Evolutionary conservation across 257 asterid genomes (phyloP), one percentile per base, ranked within the genome.

Genomic region (Craterostigma plantagineum): DNA sequence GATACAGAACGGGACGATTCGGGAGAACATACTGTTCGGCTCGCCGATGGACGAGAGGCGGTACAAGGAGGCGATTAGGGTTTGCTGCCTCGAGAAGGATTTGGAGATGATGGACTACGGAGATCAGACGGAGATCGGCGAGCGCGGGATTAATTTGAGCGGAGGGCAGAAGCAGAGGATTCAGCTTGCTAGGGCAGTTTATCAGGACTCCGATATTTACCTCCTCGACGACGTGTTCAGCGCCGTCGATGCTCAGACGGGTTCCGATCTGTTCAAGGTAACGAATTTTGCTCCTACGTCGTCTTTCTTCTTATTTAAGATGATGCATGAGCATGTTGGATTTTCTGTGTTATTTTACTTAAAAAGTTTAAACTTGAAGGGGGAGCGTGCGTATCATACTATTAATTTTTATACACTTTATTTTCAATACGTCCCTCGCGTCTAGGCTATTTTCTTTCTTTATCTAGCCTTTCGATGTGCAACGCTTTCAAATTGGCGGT

Each of bases 161-260:
- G 99, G 99, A n/a, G 99, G 99, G 23, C 99, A 90, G 64, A 90
- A 90, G 63, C 99, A 90, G 69, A 46, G 99, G 10, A 69, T 90
- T 55, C 99, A 90, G 38, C 94, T 90, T 17, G 99, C 99, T 0
- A 63, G 99, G 62, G 96, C 99, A 4, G 94, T 83, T 36, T 90
- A 90, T 63, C 99, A 90, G 46, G 91, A 90, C 47, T 72, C 81
- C 18, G 99, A 90, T 55, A 64, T 83, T 42, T 90, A 83, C 62
- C 71, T 90, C 16, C 94, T 90, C 3, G 99, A 90, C 44, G 96
- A 90, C 50, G 82, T 83, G 2, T 90, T 90, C 51, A 90, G 99
- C 39, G 99, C 99, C 0, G 96, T 90, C 14, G 99, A 90, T 72
- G 99, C 96, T 56, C 99, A 90, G 60, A 90, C 99, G 2, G 99